A percentile compares a stretch with the other conserved stretches of the same genome.
These are phyloP conservation scores for Marasmius tenuissimus DNA, from an alignment of 1,284 basidiomycete genomes.

Conservation along the genomic window DNA sequence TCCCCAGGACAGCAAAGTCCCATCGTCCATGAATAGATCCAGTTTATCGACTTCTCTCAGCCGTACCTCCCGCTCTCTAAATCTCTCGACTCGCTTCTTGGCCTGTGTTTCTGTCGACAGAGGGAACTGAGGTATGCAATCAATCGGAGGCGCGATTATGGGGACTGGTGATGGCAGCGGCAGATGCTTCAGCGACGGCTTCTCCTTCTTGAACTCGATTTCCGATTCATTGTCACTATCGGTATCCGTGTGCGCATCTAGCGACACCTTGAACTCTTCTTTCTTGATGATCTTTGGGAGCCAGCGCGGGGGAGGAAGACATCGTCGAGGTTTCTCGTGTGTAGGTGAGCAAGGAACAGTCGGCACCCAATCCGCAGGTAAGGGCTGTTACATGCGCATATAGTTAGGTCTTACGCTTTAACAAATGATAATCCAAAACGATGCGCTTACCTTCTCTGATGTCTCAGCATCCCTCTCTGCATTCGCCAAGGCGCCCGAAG, in stretches of 20 bases:
- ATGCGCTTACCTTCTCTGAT: background rate
- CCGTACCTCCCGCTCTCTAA: background rate
- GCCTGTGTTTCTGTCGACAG: background rate
- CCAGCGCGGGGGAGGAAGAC: background rate
- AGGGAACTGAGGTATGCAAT: background rate
- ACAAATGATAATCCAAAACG: background rate
- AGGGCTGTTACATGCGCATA: background rate
- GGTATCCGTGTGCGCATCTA: background rate
- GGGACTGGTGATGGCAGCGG: background rate
- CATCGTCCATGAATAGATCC: background rate
- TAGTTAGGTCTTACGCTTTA: background rate
- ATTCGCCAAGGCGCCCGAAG: background rate
- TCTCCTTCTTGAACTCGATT: background rate
- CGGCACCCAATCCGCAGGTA: background rate
- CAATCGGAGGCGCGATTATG: background rate
- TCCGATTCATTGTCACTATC: background rate
- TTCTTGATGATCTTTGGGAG: background rate
- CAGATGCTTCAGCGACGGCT: background rate
- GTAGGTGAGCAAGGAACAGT: background rate
- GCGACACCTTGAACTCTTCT: background rate
- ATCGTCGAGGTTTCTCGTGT: background rate
- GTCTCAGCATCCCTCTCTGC: too few relatives aligned
- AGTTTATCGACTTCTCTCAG: background rate
- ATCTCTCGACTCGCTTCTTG: background rate
- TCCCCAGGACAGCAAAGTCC: background rate